Evolutionary conservation across 176 grass and related monocot genomes (phyloP).

Genomic region (Pontederia crassipes): DNA sequence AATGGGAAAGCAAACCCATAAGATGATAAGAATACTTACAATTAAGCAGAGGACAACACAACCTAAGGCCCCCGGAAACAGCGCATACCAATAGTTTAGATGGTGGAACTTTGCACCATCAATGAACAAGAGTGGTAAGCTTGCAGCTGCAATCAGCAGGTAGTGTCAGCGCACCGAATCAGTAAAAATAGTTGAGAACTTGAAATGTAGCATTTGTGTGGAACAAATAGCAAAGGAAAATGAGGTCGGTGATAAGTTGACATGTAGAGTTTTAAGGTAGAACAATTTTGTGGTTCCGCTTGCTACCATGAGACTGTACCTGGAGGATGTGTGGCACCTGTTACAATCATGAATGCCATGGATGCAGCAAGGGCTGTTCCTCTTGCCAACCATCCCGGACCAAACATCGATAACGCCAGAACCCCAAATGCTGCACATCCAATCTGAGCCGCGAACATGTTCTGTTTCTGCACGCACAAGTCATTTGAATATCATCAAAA

Average conservation of each 20-base stretch:
- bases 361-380: conserved; percentile 66
- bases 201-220: background rate
- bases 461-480: conserved; percentile 69
- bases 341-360: conserved; percentile 87
- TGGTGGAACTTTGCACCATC: conserved; percentile 69
- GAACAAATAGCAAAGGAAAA: background rate
- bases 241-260: background rate
- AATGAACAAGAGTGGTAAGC: conserved; percentile 87
- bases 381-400: conserved; percentile 85
- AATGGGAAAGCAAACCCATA: conserved; percentile 1
- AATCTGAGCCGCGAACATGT: conserved; percentile 82
- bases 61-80: conserved; percentile 78
- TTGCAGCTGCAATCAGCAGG: conserved; percentile 50
- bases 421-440: conserved; percentile 75
- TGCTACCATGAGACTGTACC: conserved; percentile 27
- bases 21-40: conserved; percentile 40
- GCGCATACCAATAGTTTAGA: conserved; percentile 70
- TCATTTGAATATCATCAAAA: conserved; percentile 7
- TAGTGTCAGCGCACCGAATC: background rate
- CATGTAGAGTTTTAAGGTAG: background rate
- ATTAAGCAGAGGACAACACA: conserved; percentile 83
- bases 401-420: conserved; percentile 69
- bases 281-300: too few species aligned
- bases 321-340: conserved; percentile 63
- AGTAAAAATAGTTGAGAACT: background rate